phyloP scores from a whole-genome alignment of 2,329 filamentous ascomycete genomes.

The Penicillium sp. region DNA sequence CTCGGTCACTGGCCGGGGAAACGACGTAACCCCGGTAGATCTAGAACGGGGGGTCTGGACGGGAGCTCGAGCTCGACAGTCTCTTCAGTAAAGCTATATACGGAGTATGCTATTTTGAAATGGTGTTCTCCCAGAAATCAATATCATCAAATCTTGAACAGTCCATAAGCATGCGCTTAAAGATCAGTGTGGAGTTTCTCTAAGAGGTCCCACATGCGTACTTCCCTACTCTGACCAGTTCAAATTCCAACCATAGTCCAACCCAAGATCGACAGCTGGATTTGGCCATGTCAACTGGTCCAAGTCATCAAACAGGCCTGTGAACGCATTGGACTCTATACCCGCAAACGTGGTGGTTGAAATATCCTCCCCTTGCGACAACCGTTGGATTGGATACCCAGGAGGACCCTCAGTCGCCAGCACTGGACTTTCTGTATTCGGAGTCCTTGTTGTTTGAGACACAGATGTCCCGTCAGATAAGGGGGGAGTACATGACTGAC shows the following conservation, averaged over 20 bases:
- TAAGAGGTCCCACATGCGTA: too few species aligned
- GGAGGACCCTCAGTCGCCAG: slow-evolving; percentile 4
- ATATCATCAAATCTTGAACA: background rate
- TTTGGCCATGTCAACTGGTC: slow-evolving; percentile 33
- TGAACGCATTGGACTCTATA: slow-evolving; percentile 29
- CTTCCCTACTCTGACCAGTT: slow-evolving; percentile 39
- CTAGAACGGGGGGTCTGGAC: background rate
- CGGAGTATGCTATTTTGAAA: too few species aligned
- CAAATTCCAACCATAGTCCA: slow-evolving; percentile 47
- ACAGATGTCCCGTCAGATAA: slow-evolving; percentile 23
- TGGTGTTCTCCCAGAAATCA: background rate
- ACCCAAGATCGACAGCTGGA: slow-evolving; percentile 36
- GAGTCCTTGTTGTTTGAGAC: slow-evolving; percentile 1
- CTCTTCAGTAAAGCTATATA: too few species aligned
- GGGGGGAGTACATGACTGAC: slow-evolving; percentile 32
- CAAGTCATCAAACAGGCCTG: slow-evolving; percentile 31
- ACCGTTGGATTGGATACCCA: slow-evolving; percentile 24
- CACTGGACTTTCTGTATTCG: slow-evolving; percentile 5
- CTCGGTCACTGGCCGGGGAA: background rate
- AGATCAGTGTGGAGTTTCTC: background rate
- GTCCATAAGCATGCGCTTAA: background rate
- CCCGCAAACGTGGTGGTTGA: slow-evolving; percentile 24
- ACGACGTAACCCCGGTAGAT: background rate
- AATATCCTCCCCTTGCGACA: slow-evolving; percentile 27
- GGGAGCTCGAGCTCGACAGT: background rate